These are phyloP conservation scores for Nakaseomyces kungkrabaensis DNA, from an alignment of 1,139 yeast genomes.

Conservation along the genomic window DNA sequence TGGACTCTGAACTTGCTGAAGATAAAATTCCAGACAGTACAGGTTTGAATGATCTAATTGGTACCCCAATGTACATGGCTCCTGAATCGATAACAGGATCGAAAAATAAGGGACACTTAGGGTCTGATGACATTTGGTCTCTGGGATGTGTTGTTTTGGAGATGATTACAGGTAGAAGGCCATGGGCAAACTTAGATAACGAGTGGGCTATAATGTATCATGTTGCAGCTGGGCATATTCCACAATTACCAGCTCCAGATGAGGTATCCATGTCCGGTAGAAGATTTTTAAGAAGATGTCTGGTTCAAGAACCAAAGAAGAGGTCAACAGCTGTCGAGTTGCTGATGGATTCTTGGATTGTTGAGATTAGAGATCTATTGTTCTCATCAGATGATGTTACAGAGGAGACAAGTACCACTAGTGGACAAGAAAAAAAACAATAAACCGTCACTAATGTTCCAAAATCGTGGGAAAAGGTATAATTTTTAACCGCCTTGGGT, in stretches of 20 bases:
- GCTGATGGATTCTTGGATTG: constrained; percentile 84
- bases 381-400: constrained; percentile 32
- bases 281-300: constrained; percentile 60
- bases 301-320: constrained; percentile 72
- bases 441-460: too few relatives aligned
- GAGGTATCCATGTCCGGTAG: constrained; percentile 71
- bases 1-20: background rate
- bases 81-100: constrained; percentile 88
- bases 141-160: constrained; percentile 73
- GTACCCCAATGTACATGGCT: constrained; percentile 99
- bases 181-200: constrained; percentile 88
- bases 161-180: constrained; percentile 76
- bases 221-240: constrained; percentile 91
- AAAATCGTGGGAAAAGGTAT: too few relatives aligned
- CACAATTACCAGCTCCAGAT: constrained; percentile 70
- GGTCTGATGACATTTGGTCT: constrained; percentile 73
- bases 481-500: too few relatives aligned
- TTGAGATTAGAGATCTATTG: constrained; percentile 60
- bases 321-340: constrained; percentile 81
- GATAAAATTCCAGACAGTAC: constrained; percentile 1
- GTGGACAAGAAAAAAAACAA: background rate
- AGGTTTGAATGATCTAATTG: constrained; percentile 47
- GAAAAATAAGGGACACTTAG: constrained; percentile 55
- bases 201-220: constrained; percentile 99
- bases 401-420: background rate